phyloP scores from a whole-genome alignment of 345 rosid genomes.

The Aquilaria malaccensis region DNA sequence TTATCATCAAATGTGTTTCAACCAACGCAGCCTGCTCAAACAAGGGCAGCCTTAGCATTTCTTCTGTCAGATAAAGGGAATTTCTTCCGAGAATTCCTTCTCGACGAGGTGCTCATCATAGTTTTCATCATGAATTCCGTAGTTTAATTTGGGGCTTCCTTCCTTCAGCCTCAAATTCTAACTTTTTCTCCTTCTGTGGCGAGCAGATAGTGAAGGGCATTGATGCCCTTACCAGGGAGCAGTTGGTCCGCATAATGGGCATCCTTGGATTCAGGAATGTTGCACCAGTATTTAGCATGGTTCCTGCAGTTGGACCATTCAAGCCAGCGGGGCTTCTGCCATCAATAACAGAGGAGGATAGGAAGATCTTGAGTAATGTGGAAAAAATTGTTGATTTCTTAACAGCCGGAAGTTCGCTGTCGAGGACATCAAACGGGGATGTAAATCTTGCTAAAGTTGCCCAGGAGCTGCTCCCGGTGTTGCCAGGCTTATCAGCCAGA shows the following conservation, averaged over 20 bases:
- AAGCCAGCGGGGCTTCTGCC: slow-evolving; percentile 75
- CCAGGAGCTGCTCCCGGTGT: slow-evolving; percentile 65
- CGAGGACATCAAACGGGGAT: slow-evolving; percentile 51
- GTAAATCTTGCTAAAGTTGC: slow-evolving; percentile 43
- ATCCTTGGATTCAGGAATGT: slow-evolving; percentile 55
- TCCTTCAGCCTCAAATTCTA: neutral
- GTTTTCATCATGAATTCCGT: neutral
- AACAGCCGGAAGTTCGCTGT: slow-evolving; percentile 58
- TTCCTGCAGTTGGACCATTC: slow-evolving; percentile 67
- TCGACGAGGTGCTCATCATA: slow-evolving; percentile 66
- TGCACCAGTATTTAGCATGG: slow-evolving; percentile 75
- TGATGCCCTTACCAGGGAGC: slow-evolving; percentile 90
- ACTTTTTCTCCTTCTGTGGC: slow-evolving; percentile 7
- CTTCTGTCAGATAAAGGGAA: slow-evolving; percentile 84
- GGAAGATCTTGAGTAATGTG: slow-evolving; percentile 60
- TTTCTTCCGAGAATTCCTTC: slow-evolving; percentile 87
- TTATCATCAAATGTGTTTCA: slow-evolving; percentile 35
- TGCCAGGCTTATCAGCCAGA: slow-evolving; percentile 70
- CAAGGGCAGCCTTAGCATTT: slow-evolving; percentile 86
- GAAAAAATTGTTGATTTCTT: slow-evolving; percentile 71
- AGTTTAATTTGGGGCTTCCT: slow-evolving; percentile 4
- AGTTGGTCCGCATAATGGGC: slow-evolving; percentile 67
- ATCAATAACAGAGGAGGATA: slow-evolving; percentile 78
- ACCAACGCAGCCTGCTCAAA: slow-evolving; percentile 53
- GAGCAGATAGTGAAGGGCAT: slow-evolving; percentile 90